These are phyloP conservation scores for Carpinus fangiana DNA, from an alignment of 306 rosid genomes.

Conservation along the genomic window DNA sequence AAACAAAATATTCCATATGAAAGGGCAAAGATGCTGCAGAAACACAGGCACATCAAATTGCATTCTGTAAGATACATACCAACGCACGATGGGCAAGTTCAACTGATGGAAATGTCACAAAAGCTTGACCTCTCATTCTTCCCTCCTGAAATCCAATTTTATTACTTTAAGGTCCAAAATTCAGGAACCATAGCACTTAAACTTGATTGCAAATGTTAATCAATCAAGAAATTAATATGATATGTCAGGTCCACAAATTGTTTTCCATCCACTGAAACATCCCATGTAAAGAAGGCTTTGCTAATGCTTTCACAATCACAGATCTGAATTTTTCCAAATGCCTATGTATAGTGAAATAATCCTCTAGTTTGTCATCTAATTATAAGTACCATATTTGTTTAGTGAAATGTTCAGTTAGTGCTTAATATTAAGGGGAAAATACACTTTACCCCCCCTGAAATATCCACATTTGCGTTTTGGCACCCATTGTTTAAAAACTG, in stretches of 20 bases:
- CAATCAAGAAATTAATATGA: not conserved
- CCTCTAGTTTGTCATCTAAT: not conserved
- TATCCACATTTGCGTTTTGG: too few relatives aligned
- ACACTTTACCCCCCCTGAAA: too few relatives aligned
- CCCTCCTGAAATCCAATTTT: constrained; percentile 74
- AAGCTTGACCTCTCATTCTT: constrained; percentile 98
- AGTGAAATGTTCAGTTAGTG: not conserved
- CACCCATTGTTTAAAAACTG: too few relatives aligned
- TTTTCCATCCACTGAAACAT: not conserved
- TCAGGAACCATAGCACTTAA: constrained; percentile 7
- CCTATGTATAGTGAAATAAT: too few relatives aligned
- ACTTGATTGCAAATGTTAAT: not conserved
- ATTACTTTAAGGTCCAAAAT: constrained; percentile 19
- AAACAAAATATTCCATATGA: not conserved
- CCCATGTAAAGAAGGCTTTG: not conserved
- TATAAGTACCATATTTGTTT: not conserved
- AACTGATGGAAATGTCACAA: constrained; percentile 80
- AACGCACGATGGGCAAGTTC: constrained; percentile 83
- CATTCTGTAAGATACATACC: constrained; percentile 45
- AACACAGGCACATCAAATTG: not conserved
- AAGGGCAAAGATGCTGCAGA: not conserved
- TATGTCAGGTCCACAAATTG: not conserved
- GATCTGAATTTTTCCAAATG: not conserved
- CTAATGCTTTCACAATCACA: not conserved
- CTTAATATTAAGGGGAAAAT: not conserved